Conservation (phyloP, 139 green algal species). For the Chara braunii region DNA sequence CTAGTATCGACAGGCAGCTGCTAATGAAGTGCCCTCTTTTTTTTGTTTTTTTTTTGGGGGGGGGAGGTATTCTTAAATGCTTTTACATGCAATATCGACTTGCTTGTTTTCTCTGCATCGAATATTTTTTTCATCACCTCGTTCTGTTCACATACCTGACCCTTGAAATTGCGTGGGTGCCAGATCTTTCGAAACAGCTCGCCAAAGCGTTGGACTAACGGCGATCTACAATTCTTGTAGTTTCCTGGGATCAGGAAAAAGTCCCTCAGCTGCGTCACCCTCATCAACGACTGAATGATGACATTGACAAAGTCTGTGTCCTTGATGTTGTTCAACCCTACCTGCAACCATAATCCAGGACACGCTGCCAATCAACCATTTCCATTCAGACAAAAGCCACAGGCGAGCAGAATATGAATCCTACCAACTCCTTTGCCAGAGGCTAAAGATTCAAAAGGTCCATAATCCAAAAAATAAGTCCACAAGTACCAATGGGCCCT, state of each 20-base stretch:
- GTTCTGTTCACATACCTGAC: constrained; percentile 33
- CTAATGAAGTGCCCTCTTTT: no score
- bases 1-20: no score
- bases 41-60: no score
- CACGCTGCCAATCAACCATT: not conserved
- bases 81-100: no score
- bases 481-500: no score
- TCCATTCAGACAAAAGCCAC: not conserved
- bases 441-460: no score
- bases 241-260: constrained; percentile 82
- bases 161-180: constrained; percentile 94
- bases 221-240: constrained; percentile 49
- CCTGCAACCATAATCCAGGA: constrained; percentile 40
- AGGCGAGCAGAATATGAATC: no score
- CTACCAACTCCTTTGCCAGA: not conserved
- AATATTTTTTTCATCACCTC: no score
- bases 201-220: constrained; percentile 76
- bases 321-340: constrained; percentile 94
- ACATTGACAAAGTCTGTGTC: constrained; percentile 91
- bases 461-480: no score
- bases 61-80: no score
- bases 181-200: constrained; percentile 92
- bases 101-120: no score
- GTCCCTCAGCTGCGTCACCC: constrained; percentile 52
- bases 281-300: constrained; percentile 61